A percentile compares a stretch with the other conserved stretches of the same genome.
These are phyloP conservation scores for Flaveria brownii DNA, from an alignment of 129 eudicot species.

Conservation along the genomic window DNA sequence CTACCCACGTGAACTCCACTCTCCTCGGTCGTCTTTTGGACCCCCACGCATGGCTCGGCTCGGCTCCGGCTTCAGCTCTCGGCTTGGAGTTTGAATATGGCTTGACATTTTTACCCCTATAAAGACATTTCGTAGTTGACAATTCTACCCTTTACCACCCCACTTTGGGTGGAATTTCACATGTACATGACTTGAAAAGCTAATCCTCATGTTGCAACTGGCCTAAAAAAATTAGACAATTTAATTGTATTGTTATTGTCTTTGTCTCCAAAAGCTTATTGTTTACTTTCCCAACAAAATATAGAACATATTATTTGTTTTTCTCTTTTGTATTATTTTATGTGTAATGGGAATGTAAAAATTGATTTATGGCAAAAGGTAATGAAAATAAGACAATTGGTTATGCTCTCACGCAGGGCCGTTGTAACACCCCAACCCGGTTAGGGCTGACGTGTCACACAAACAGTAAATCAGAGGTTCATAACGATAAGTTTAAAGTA, in stretches of 20 bases:
- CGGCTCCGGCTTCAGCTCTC: neutral
- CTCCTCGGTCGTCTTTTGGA: slow-evolving; percentile 35
- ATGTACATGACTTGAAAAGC: slow-evolving; percentile 34
- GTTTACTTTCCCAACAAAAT: slow-evolving; percentile 16
- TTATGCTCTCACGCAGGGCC: too few species aligned
- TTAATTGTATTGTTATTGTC: neutral
- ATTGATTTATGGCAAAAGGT: too few species aligned
- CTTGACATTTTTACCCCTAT: slow-evolving; percentile 26
- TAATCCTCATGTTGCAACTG: slow-evolving; percentile 18
- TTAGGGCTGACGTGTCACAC: too few species aligned
- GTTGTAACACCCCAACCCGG: too few species aligned
- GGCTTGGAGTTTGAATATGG: neutral
- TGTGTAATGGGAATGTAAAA: too few species aligned
- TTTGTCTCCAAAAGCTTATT: slow-evolving; percentile 14
- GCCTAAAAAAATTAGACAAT: slow-evolving; percentile 3
- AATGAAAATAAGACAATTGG: too few species aligned
- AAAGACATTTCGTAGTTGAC: slow-evolving; percentile 20
- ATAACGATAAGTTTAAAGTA: too few species aligned
- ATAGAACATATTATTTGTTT: neutral
- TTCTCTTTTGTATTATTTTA: neutral
- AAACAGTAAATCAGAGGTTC: too few species aligned
- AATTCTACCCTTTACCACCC: slow-evolving; percentile 25
- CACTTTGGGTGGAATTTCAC: slow-evolving; percentile 33
- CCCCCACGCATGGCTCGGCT: slow-evolving; percentile 28
- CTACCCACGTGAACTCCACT: slow-evolving; percentile 65